A percentile compares a stretch with the other conserved stretches of the same genome.
phyloP scores from a whole-genome alignment of 2,329 filamentous ascomycete species.

The Diaporthe helianthi region DNA sequence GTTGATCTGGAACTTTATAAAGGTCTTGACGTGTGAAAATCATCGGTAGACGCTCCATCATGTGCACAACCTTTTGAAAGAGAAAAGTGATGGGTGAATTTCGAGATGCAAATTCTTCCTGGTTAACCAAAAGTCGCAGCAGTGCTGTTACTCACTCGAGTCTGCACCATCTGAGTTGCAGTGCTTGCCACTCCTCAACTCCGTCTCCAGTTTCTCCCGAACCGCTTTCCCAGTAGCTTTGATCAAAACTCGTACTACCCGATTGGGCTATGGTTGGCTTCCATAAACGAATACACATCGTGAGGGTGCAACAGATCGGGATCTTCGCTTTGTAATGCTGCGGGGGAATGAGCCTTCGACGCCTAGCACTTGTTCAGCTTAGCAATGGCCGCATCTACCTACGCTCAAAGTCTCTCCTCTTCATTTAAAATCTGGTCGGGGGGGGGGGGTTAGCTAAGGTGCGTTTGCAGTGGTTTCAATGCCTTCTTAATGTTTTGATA shows the following conservation, averaged over 20 bases:
- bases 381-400: not conserved
- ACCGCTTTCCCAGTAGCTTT: not conserved
- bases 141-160: not conserved
- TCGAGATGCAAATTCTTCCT: not conserved
- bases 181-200: not conserved
- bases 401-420: not conserved
- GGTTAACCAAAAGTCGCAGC: not conserved
- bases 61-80: not conserved
- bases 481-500: not conserved
- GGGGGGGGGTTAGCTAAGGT: not conserved
- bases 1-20: not conserved
- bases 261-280: not conserved
- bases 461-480: not conserved
- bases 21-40: not conserved
- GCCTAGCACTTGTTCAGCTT: not conserved
- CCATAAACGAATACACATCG: not conserved
- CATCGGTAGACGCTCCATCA: too few relatives aligned
- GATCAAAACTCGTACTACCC: not conserved
- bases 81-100: not conserved
- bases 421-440: not conserved
- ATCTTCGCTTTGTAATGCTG: not conserved
- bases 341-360: not conserved
- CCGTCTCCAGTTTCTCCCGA: not conserved
- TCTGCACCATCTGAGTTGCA: not conserved
- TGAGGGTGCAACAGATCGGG: not conserved